A percentile compares a stretch with the other conserved stretches of the same genome.
Conservation (phyloP, 2,329 filamentous ascomycete species). For the Penicillium sp. region DNA sequence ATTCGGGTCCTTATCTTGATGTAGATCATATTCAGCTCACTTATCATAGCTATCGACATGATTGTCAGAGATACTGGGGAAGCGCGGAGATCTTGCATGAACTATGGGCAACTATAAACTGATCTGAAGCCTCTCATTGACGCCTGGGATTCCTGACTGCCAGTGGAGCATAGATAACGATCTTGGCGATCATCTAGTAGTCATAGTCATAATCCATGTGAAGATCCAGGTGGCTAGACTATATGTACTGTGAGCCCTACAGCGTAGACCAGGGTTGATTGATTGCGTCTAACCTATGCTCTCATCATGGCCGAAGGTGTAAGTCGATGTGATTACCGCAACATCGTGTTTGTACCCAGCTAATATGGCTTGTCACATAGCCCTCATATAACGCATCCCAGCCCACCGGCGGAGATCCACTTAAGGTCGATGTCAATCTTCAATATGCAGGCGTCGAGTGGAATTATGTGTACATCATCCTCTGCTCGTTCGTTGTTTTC, state of each 20-base stretch:
- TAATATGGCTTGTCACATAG: conserved; percentile 16
- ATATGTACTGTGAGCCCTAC: conserved; percentile 2
- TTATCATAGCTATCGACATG: not conserved
- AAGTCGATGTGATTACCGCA: not conserved
- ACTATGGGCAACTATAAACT: not conserved
- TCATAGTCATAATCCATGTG: not conserved
- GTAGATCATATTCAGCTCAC: not conserved
- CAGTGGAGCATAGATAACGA: conserved; percentile 2
- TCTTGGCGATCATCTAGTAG: not conserved
- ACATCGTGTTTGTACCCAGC: not conserved
- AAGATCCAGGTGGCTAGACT: not conserved
- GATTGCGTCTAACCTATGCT: not conserved
- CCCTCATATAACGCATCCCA: conserved; percentile 36
- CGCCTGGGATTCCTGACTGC: not conserved
- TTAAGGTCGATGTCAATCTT: conserved; percentile 53
- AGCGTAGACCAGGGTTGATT: not conserved
- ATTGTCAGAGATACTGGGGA: conserved; percentile 1
- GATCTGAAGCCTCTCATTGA: not conserved
- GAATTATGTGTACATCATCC: conserved; percentile 57
- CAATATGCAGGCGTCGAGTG: conserved; percentile 59
- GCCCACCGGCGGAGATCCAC: conserved; percentile 55
- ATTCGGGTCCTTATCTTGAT: conserved; percentile 10
- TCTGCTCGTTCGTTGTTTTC: conserved; percentile 61
- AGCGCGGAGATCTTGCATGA: not conserved
- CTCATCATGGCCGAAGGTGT: conserved; percentile 12